Evolutionary conservation across 352 stramenopile genomes (phyloP), one percentile per base, ranked within the genome.

Genomic region (Globisporangium megalacanthum): DNA sequence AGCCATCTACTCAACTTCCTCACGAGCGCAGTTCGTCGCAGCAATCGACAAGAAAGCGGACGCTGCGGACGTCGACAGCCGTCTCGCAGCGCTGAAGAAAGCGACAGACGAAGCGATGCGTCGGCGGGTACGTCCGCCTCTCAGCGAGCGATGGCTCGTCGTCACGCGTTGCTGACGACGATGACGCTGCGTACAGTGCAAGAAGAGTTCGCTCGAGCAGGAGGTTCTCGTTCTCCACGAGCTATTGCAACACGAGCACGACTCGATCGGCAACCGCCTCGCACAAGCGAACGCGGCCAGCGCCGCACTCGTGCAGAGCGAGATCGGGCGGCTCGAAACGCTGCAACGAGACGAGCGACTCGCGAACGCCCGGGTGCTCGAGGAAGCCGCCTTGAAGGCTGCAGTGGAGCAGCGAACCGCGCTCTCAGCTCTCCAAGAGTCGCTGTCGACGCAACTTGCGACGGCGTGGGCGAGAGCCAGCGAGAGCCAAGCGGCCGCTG

Each of bases 11-110:
- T 29, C 25, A 29, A 47, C 7, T 17, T n/a, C 9, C 35, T 15
- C 14, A 14, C 35, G 6, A 19, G 9, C 46, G 29, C 22, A 79
- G 71, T 39, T 79, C 11, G 65, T 75, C 3, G 42, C 54, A 11
- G 73, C 62, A 14, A 60, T 86, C 15, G 75, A 86, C 13, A 63
- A 58, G 10, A 88, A 88, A 51, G 70, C 64, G 17, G 75, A 88
- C 9, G n/a, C 58, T 5, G 66, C 71, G 10, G 49, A 29, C n/a
- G 15, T 82, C 14, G 41, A 66, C 25, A n/a, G 15, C 13, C 48
- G 22, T 4, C 20, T 73, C n/a, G 14, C 60, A 33, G 36, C 58
- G 4, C 71, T 80, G 47, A 66, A 60, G 45, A 64, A 60, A 52
- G 52, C 44, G 15, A 39, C 73, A 13, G 65, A 83, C 44, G 73